Conservation (phyloP, 139 green algal genomes). For the Spirogloea muscicola region DNA sequence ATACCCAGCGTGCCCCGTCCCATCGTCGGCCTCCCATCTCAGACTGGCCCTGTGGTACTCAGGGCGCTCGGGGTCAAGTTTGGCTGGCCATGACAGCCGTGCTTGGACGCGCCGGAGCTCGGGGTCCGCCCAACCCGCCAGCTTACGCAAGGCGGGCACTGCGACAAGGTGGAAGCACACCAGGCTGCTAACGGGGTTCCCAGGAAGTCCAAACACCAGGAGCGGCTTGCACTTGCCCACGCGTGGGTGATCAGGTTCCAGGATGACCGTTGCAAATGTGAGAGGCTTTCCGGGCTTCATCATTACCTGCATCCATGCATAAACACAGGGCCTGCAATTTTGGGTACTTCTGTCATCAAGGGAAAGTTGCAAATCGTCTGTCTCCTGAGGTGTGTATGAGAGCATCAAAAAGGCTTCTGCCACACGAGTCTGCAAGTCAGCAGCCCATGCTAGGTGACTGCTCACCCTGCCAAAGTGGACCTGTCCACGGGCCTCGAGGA, state of each 20-base stretch:
- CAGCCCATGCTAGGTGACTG: too few species aligned
- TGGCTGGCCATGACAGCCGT: slow-evolving; percentile 55
- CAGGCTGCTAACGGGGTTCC: slow-evolving; percentile 47
- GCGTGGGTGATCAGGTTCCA: too few species aligned
- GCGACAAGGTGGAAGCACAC: slow-evolving; percentile 92
- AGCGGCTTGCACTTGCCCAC: slow-evolving; percentile 39
- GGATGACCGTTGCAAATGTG: slow-evolving; percentile 90
- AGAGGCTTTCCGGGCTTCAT: slow-evolving; percentile 98
- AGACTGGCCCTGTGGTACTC: slow-evolving; percentile 89
- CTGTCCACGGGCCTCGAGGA: slow-evolving; percentile 75
- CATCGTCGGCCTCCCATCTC: slow-evolving; percentile 48
- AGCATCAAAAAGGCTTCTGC: too few species aligned
- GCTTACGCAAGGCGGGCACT: slow-evolving; percentile 72
- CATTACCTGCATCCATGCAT: slow-evolving; percentile 42
- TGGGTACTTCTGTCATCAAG: too few species aligned
- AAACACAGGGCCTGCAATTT: too few species aligned
- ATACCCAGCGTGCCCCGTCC: not conserved
- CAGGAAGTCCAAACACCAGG: slow-evolving; percentile 74
- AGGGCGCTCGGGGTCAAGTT: slow-evolving; percentile 83
- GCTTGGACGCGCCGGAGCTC: slow-evolving; percentile 56
- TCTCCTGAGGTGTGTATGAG: too few species aligned
- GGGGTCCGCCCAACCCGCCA: slow-evolving; percentile 66
- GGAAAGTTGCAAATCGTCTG: too few species aligned
- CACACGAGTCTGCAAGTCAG: too few species aligned
- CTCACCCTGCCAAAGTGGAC: slow-evolving; percentile 83